Evolutionary conservation across 345 rosid genomes (phyloP).

Genomic region (Eucalyptus viminalis): DNA sequence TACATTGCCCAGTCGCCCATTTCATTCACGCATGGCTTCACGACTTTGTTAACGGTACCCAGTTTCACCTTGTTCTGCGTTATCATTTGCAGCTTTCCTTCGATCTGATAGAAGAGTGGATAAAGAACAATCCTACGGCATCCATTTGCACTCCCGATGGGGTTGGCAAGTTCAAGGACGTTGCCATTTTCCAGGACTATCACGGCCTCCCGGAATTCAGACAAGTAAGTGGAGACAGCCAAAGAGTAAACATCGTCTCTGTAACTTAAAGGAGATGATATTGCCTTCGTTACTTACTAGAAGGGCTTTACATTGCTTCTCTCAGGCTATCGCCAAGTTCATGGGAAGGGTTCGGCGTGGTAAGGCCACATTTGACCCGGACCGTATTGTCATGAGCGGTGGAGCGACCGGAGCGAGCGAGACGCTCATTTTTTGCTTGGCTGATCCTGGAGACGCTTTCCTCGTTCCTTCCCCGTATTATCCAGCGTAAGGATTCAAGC

Average conservation of each 20-base stretch:
- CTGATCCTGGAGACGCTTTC: conserved; percentile 78
- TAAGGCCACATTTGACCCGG: conserved; percentile 46
- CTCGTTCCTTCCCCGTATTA: conserved; percentile 79
- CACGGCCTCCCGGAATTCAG: conserved; percentile 64
- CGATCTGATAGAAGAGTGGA: conserved; percentile 56
- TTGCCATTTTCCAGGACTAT: conserved; percentile 79
- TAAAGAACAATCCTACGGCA: conserved; percentile 45
- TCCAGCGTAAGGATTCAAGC: conserved; percentile 41
- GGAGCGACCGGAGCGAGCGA: conserved; percentile 93
- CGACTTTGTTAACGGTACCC: neutral
- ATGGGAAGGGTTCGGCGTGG: conserved; percentile 66
- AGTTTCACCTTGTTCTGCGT: neutral
- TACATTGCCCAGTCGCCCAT: neutral
- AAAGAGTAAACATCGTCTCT: neutral
- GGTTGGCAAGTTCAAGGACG: conserved; percentile 33
- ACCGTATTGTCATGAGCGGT: conserved; percentile 72
- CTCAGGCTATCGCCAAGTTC: conserved; percentile 66
- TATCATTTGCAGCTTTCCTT: neutral
- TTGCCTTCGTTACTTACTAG: neutral
- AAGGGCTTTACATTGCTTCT: neutral
- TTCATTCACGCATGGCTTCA: neutral
- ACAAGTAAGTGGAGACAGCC: conserved; percentile 21
- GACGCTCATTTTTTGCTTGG: conserved; percentile 68
- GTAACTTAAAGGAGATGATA: neutral
- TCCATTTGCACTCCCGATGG: conserved; percentile 76